phyloP scores from a whole-genome alignment of 352 stramenopile genomes.

The Phytopythium boreale region DNA sequence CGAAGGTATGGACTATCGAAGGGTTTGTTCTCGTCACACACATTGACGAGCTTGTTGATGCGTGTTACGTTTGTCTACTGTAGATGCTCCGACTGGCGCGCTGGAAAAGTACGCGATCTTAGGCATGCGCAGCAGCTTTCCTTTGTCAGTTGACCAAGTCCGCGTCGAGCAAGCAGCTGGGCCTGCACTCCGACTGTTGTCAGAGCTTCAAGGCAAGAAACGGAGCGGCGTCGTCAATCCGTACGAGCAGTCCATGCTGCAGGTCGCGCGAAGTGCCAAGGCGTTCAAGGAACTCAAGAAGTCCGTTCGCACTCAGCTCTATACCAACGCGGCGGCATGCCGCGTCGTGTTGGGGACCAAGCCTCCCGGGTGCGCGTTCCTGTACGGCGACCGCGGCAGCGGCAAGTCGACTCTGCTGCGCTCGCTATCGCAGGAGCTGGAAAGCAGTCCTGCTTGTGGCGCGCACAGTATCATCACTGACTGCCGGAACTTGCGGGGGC shows the following conservation, averaged over 20 bases:
- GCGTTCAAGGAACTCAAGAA: slow-evolving; percentile 42
- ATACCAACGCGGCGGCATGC: slow-evolving; percentile 38
- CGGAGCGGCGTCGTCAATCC: slow-evolving; percentile 7
- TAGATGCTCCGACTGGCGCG: slow-evolving; percentile 50
- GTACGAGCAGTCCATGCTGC: slow-evolving; percentile 25
- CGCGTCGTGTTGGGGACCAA: slow-evolving; percentile 61
- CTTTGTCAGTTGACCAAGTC: slow-evolving; percentile 31
- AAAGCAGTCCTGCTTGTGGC: slow-evolving; percentile 27
- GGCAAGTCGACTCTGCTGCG: slow-evolving; percentile 77
- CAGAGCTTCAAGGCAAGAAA: slow-evolving; percentile 12
- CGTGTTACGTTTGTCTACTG: slow-evolving; percentile 1
- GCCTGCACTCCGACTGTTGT: slow-evolving; percentile 19
- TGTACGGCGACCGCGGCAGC: slow-evolving; percentile 71
- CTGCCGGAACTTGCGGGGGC: slow-evolving; percentile 67
- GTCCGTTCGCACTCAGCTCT: slow-evolving; percentile 48
- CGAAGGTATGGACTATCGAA: slow-evolving; percentile 28
- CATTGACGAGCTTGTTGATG: neutral
- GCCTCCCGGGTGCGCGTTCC: slow-evolving; percentile 53
- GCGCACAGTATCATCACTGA: slow-evolving; percentile 49
- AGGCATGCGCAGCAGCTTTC: slow-evolving; percentile 25
- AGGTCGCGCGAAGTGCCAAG: slow-evolving; percentile 40
- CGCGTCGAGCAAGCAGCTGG: slow-evolving; percentile 26
- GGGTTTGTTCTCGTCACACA: neutral
- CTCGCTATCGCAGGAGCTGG: slow-evolving; percentile 37
- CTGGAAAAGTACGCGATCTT: slow-evolving; percentile 58